Conservation (phyloP, 2,329 filamentous ascomycete genomes). For the Colletotrichum lindemuthianum region DNA sequence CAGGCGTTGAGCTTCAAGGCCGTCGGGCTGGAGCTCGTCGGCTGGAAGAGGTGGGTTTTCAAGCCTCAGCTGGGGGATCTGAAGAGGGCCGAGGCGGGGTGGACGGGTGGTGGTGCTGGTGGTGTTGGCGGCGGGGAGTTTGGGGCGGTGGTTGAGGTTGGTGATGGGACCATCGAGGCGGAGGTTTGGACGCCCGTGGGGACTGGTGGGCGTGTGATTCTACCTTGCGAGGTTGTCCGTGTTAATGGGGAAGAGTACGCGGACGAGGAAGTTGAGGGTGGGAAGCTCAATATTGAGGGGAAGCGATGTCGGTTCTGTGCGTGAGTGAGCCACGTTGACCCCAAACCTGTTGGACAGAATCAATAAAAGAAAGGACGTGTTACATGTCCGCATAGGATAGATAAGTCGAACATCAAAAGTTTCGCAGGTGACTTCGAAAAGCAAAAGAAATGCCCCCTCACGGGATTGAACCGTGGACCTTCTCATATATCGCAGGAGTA, state of each 20-base stretch:
- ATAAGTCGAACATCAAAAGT: too few species aligned
- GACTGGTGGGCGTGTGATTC: neutral
- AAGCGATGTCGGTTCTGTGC: conserved; percentile 1
- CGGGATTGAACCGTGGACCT: conserved; percentile 37
- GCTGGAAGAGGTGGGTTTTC: conserved; percentile 43
- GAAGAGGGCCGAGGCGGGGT: conserved; percentile 37
- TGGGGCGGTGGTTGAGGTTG: conserved; percentile 2
- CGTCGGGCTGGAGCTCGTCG: conserved; percentile 41
- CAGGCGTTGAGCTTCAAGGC: conserved; percentile 41
- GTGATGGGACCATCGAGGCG: conserved; percentile 1
- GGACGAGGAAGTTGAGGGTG: conserved; percentile 2
- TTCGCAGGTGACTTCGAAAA: neutral
- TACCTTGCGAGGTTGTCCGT: conserved; percentile 6
- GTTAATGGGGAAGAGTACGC: conserved; percentile 5
- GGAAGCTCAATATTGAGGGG: conserved; percentile 6
- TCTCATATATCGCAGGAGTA: conserved; percentile 22
- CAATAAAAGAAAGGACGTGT: neutral
- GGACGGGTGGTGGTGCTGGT: neutral
- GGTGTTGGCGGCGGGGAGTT: conserved; percentile 1
- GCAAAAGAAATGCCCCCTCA: conserved; percentile 23
- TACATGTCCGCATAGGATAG: too few species aligned
- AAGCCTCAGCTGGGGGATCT: conserved; percentile 39
- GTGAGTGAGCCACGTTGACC: too few species aligned
- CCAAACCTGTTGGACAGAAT: neutral
- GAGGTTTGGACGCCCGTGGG: conserved; percentile 20